Base-by-base conservation (phyloP, 2,329 filamentous ascomycete species). In the Clonostachys rhizophaga region DNA sequence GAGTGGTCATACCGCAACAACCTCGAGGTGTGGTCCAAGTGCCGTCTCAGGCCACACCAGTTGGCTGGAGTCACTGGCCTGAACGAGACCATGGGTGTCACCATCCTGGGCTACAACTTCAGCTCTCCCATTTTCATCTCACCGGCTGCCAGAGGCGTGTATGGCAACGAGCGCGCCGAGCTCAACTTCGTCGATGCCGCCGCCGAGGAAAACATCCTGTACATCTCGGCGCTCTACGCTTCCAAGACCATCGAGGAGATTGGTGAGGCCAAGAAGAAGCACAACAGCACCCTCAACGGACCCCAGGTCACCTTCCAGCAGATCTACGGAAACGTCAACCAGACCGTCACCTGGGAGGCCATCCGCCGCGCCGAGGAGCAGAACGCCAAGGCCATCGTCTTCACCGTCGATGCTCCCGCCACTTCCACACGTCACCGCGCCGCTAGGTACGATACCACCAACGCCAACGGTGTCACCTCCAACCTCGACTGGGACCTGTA, bases 1-100 rank as follows among this genome's bases (percentile, higher is more conserved):
- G 77, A 80, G 60, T 80, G 71, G 70, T 71, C 69, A 2, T 79
- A 79, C 61, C 69, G 77, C 44, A 79, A 79, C 60, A 81, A 81
- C 60, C 66, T 80, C 6, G 78, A 81, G 59, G 68, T 72, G 30
- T 81, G 68, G 59, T 63, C 67, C 50, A 69, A 73, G 12, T 76
- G 74, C 55, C 64, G 64, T 43, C 63, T 79, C 40, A 67, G 70
- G 44, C 74, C 76, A 9, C 66, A 73, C 45, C 66, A 71, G 20
- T 62, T 81, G 60, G 60, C 69, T n/a, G 76, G 79, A 53, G 70
- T 80, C 47, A 72, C 67, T 34, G 61, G 65, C 24, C 58, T 74
- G 41, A 67, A 71, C 50, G 53, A 47, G 33, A 67, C 68, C 14
- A 56, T 75, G 45, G 44, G 52, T 55, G 78, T 75, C 6, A 75